Base-by-base conservation (phyloP, 225 moss, liverwort and hornwort species). In the Rhytidiadelphus loreus region DNA sequence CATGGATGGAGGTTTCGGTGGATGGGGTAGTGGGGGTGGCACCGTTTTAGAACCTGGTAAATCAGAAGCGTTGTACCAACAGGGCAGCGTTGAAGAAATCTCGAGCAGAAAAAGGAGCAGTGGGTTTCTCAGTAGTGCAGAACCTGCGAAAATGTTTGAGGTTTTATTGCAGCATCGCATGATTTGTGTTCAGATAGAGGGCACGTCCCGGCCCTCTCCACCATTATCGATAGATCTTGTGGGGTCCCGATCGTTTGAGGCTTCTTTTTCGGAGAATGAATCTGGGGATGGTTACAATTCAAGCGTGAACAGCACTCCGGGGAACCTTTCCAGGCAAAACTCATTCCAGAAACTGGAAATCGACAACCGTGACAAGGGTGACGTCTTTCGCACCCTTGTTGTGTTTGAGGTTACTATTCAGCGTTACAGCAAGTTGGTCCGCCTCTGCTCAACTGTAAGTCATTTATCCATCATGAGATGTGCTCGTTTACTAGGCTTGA, bases 221-320 rank as follows among this genome's bases (percentile, higher is more conserved):
- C 98, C 97, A 8, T 93, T 98, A 88, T 98, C 98, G 74, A 98
- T 98, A 88, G 98, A 98, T 86, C 97, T 96, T 82, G 96, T 98
- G 70, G 98, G 98, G 9, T 97, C 93, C 56, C 91, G 95, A 91
- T 95, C 93, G 63, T 98, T 98, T 75, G 97, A 98, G 90, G 96
- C 97, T 79, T 92, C 94, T 28, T 98, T 98, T 91, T 95, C 97
- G 76, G 98, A 96, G 89, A 92, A 90, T 81, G 95, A 96, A 82
- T 90, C 88, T 88, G 93, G 88, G 33, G 93, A 94, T 87, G 90
- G 92, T 89, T 91, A 94, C 65, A 88, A 88, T 87, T 80, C 93
- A 87, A 91, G 86, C 79, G 66, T 83, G 82, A 89, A 78, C 57
- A 88, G 68, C 70, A 86, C 70, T 66, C 72, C 57, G 79, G 92